Evolutionary conservation across 2,329 filamentous ascomycete genomes (phyloP).

Genomic region (Ceratocystis eucalypticola): DNA sequence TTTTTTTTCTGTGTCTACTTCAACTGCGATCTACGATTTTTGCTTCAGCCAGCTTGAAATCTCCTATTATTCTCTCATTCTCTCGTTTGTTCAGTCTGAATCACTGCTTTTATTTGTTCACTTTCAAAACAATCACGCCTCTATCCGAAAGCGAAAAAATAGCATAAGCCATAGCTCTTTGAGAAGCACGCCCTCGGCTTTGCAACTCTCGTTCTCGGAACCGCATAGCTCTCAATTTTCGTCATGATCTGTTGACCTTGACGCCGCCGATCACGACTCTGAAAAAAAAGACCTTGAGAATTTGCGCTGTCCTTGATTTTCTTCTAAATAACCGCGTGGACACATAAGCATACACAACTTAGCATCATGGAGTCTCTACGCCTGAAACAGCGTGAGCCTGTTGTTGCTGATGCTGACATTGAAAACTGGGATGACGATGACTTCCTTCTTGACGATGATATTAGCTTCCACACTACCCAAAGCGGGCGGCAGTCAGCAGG

Average conservation of each 20-base stretch:
- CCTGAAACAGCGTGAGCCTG: conserved; percentile 39
- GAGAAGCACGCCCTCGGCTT: neutral
- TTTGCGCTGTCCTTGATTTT: neutral
- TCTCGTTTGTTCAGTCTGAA: neutral
- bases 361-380: conserved; percentile 40
- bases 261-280: neutral
- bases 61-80: conserved; percentile 1
- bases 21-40: neutral
- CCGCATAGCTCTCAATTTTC: neutral
- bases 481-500: conserved; percentile 34
- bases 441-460: conserved; percentile 54
- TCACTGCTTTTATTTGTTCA: neutral
- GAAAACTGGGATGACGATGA: conserved; percentile 73
- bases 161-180: neutral
- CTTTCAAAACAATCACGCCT: neutral
- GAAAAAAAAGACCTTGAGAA: neutral
- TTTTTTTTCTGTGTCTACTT: conserved; percentile 5
- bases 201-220: neutral
- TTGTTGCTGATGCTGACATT: conserved; percentile 44
- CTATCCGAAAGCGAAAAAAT: neutral
- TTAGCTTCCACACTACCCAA: conserved; percentile 32
- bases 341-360: neutral
- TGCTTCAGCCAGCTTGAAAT: conserved; percentile 3
- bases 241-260: conserved; percentile 1
- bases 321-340: neutral